Evolutionary conservation across 352 stramenopile genomes (phyloP).

Genomic region (Pythium monospermum): DNA sequence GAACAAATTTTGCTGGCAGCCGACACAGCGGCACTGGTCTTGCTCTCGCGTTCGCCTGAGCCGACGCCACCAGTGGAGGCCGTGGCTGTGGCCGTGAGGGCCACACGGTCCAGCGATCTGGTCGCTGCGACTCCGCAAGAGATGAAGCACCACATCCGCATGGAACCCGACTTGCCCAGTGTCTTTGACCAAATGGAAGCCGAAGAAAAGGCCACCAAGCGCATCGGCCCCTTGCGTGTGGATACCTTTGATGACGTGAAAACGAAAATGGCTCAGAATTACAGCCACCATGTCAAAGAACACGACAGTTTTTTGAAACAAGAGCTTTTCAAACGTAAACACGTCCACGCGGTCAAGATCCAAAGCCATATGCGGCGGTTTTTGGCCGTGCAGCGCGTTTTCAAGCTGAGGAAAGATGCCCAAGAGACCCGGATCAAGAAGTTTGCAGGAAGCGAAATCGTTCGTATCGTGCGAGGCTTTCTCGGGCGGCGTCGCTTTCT

Average conservation of each 20-base stretch:
- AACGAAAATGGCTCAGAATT: conserved; percentile 40
- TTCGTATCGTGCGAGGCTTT: conserved; percentile 53
- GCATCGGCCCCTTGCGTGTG: conserved; percentile 31
- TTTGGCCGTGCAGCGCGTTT: conserved; percentile 34
- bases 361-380: conserved; percentile 55
- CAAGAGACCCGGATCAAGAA: conserved; percentile 39
- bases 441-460: conserved; percentile 57
- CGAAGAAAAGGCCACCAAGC: conserved; percentile 46
- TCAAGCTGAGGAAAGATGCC: conserved; percentile 25
- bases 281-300: conserved; percentile 34
- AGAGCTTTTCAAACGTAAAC: conserved; percentile 40
- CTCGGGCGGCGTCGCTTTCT: conserved; percentile 51
- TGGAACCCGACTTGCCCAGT: conserved; percentile 49
- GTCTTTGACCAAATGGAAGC: conserved; percentile 78
- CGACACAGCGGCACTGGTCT: not conserved
- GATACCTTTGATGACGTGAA: conserved; percentile 47
- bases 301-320: conserved; percentile 47
- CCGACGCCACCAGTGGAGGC: too few relatives aligned
- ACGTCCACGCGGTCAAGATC: conserved; percentile 40
- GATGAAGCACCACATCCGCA: conserved; percentile 31
- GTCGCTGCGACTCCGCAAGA: conserved; percentile 21
- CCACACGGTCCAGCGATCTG: conserved; percentile 13
- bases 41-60: not conserved
- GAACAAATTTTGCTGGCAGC: conserved; percentile 27
- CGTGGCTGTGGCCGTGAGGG: too few relatives aligned